Conservation (phyloP, 1,139 yeast species). For the Lizanozyma gosingica region DNA sequence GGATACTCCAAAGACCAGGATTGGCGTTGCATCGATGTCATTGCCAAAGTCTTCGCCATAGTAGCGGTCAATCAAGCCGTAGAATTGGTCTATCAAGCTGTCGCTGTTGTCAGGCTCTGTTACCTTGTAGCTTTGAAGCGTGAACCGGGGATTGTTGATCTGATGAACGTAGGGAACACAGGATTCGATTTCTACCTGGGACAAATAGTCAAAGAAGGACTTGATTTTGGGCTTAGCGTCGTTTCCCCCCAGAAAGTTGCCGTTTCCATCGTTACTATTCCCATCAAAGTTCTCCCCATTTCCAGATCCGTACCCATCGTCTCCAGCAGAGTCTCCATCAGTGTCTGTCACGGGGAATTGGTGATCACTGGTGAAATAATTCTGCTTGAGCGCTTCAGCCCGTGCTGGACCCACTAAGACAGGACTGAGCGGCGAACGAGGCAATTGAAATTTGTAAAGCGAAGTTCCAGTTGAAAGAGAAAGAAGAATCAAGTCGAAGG, state of each 20-base stretch:
- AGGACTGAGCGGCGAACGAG: background rate
- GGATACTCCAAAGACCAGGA: background rate
- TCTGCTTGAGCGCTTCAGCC: background rate
- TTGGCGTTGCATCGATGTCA: background rate
- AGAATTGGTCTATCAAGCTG: too few relatives aligned
- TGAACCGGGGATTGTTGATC: background rate
- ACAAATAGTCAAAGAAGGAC: slow-evolving; percentile 30
- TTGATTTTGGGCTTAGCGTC: background rate
- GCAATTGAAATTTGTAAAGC: background rate
- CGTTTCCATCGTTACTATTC: background rate
- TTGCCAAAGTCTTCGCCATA: background rate
- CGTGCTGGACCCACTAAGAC: background rate
- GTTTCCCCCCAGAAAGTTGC: background rate
- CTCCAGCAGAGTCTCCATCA: background rate
- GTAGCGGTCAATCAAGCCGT: background rate
- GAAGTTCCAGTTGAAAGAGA: background rate
- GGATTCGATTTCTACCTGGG: slow-evolving; percentile 60
- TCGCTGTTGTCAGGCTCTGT: background rate
- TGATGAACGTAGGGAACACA: slow-evolving; percentile 36
- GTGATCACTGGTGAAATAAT: background rate
- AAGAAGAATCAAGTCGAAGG: background rate
- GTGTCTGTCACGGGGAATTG: background rate
- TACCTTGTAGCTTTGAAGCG: background rate
- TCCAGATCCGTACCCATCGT: too few relatives aligned
- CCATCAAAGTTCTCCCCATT: background rate